Percentiles rank a stretch among this genome's conserved stretches.
phyloP scores from a whole-genome alignment of 208 protist species.

The Jaenimonas drosophilae region DNA sequence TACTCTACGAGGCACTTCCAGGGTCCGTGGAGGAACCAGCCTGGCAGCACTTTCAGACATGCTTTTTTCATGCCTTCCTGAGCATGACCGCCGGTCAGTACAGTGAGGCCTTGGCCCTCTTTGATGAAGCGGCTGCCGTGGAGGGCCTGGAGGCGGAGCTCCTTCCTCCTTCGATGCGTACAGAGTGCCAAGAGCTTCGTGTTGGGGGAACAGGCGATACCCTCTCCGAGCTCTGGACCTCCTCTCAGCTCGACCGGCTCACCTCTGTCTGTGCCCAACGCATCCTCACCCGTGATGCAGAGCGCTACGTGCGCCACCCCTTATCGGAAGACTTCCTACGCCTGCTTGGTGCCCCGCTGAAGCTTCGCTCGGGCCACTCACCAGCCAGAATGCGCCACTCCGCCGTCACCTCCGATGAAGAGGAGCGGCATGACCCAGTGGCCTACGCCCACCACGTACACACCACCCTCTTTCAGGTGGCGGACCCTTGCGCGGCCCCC shows the following conservation, averaged over 20 bases:
- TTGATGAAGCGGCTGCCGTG: slow-evolving; percentile 4
- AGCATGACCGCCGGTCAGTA: slow-evolving; percentile 12
- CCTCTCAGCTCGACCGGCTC: slow-evolving; percentile 3
- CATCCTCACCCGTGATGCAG: background rate
- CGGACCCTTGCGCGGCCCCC: too few relatives aligned
- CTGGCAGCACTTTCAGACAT: slow-evolving; percentile 9
- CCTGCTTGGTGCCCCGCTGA: too few relatives aligned
- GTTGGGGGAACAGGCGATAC: too few relatives aligned
- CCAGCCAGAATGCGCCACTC: too few relatives aligned
- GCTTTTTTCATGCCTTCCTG: slow-evolving; percentile 10
- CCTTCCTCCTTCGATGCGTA: slow-evolving; percentile 7
- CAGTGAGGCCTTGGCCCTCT: slow-evolving; percentile 6
- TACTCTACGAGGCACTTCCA: slow-evolving; percentile 14
- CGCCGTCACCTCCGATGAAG: too few relatives aligned
- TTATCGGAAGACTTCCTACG: too few relatives aligned
- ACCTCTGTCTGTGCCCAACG: background rate
- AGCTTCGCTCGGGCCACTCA: too few relatives aligned
- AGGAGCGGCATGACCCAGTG: too few relatives aligned
- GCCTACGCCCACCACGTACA: too few relatives aligned
- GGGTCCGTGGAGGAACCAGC: slow-evolving; percentile 1
- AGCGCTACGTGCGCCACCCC: background rate
- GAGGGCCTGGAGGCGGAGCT: slow-evolving; percentile 4
- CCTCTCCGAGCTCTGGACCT: too few relatives aligned
- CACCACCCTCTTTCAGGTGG: too few relatives aligned
- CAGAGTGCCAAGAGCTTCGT: too few relatives aligned